A percentile compares a stretch with the other conserved stretches of the same genome.
phyloP scores from a whole-genome alignment of 2,329 filamentous ascomycete genomes.

The Diaporthe sp. region DNA sequence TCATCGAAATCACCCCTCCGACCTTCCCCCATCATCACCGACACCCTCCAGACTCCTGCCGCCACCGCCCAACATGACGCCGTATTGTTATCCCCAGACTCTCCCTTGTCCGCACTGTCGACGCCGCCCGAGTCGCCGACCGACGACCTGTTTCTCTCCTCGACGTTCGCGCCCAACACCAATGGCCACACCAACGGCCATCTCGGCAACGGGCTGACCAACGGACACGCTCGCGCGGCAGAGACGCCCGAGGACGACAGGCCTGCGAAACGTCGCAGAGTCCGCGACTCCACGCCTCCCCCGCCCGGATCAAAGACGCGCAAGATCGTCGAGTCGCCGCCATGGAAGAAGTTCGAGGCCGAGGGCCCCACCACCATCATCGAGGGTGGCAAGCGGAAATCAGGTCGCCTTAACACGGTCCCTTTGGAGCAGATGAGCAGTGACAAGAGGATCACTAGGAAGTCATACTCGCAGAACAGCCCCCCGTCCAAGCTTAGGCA shows the following conservation, averaged over 20 bases:
- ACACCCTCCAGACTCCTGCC: conserved; percentile 12
- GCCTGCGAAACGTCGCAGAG: conserved; percentile 76
- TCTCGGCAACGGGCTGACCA: conserved; percentile 44
- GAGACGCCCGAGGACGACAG: conserved; percentile 58
- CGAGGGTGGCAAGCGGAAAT: conserved; percentile 78
- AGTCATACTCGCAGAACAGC: conserved; percentile 55
- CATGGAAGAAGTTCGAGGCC: conserved; percentile 89
- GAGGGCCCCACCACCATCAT: conserved; percentile 91
- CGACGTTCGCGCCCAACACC: neutral
- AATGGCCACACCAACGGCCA: conserved; percentile 47
- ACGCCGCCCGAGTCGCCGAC: conserved; percentile 35
- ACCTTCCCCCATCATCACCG: conserved; percentile 33
- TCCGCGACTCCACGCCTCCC: conserved; percentile 59
- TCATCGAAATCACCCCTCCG: conserved; percentile 11
- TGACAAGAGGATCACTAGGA: conserved; percentile 67
- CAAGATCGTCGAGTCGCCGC: conserved; percentile 79
- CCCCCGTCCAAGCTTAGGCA: conserved; percentile 48
- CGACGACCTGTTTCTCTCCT: conserved; percentile 12
- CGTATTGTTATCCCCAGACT: conserved; percentile 33
- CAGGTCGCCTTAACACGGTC: conserved; percentile 72
- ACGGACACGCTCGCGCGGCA: conserved; percentile 42
- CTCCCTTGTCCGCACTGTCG: conserved; percentile 40
- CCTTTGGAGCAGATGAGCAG: conserved; percentile 67
- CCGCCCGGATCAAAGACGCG: conserved; percentile 54
- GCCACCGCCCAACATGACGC: conserved; percentile 25